Evolutionary conservation across 495 filamentous ascomycete species (phyloP), one percentile per base, ranked within the genome.

Genomic region (Penicillium dipodomyicola): DNA sequence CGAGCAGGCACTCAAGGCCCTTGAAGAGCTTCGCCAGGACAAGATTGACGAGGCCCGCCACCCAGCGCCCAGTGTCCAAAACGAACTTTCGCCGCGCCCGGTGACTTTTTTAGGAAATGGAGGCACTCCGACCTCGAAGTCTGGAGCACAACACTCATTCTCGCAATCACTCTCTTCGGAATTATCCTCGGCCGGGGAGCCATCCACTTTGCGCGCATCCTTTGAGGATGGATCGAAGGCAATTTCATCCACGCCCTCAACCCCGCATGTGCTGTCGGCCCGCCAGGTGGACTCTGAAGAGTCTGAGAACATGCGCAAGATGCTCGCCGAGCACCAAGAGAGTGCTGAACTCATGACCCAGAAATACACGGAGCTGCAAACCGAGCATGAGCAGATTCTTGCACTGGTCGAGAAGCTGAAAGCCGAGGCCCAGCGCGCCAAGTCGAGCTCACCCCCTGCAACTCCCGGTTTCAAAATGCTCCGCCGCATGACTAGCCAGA

Each of bases 111-210:
- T 97, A 90, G 91, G 84, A 60, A 87, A 91, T 69, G 80, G 72
- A 86, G 84, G 78, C 83, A 87, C 63, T 69, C 70, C 76, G 86
- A 82, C 76, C 64, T 79, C 81, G 69, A 92, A 84, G 71, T 80
- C 84, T 79, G 87, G 85, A 76, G 86, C 79, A 74, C 90, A 89
- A 76, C 85, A 82, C 66, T 89, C 88, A 80, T 92, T 87, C 78
- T 91, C 90, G 83, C 92, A 88, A 71, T 96, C 92, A 73, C 90
- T 97, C 68, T 96, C 90, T 58, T 92, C 91, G 84, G 92, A 97
- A 74, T 85, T 96, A 72, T 96, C 90, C 76, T 97, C 87, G 78
- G 90, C 80, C 84, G 89, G 87, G 84, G 91, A 87, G 69, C 92
- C 90, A 68, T 85, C 83, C 62, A 79, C 81, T 68, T 84, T 84